A percentile compares a stretch with the other conserved stretches of the same genome.
These are phyloP conservation scores for Sporothrix variecibatus DNA, from an alignment of 2,329 filamentous ascomycete genomes.

Conservation along the genomic window DNA sequence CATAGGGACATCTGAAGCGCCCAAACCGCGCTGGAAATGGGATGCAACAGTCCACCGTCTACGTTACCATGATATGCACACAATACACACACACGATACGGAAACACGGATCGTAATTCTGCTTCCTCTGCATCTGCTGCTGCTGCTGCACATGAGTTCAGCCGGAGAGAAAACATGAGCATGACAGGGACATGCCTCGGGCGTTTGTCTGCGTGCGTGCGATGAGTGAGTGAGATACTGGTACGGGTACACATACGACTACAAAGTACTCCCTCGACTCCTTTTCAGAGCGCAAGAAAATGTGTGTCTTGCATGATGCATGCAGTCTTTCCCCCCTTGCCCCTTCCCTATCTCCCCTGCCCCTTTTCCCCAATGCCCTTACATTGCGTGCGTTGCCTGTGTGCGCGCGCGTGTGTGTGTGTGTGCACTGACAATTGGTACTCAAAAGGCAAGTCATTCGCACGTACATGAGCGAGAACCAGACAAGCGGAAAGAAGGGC, in stretches of 20 bases:
- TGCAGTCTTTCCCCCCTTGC: neutral
- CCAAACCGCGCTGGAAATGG: conserved; percentile 8
- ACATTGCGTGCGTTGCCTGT: neutral
- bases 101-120: neutral
- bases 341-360: neutral
- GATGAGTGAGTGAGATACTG: neutral
- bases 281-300: too few relatives aligned
- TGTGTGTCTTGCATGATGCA: conserved; percentile 16
- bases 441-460: neutral
- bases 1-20: conserved; percentile 2
- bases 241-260: neutral
- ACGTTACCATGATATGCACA: neutral
- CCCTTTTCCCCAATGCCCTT: neutral
- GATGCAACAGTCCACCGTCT: neutral
- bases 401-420: neutral
- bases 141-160: neutral
- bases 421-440: neutral
- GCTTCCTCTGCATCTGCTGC: neutral
- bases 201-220: neutral
- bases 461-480: conserved; percentile 13
- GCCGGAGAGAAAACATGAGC: neutral
- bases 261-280: neutral
- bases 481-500: too few relatives aligned
- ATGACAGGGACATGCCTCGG: neutral
- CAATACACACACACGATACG: neutral